Percentiles rank a stretch among this genome's conserved stretches.
Conservation (phyloP, 2,329 filamentous ascomycete species). For the Plenodomus biglobosus region DNA sequence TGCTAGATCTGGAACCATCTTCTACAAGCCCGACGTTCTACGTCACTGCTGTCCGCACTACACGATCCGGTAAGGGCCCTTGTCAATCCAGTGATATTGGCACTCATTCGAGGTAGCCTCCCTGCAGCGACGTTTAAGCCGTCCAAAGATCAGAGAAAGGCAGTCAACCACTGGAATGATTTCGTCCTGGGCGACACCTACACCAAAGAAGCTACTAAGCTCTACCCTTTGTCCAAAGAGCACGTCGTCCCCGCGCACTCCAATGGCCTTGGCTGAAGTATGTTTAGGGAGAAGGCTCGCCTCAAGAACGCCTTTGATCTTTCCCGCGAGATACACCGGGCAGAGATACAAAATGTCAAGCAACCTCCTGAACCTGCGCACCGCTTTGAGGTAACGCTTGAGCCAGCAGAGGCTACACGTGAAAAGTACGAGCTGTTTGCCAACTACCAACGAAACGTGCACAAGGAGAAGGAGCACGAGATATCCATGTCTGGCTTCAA, state of each 20-base stretch:
- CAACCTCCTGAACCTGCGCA: conserved; percentile 66
- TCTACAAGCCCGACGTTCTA: conserved; percentile 78
- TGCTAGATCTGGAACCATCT: conserved; percentile 56
- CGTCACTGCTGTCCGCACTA: conserved; percentile 91
- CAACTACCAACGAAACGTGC: conserved; percentile 74
- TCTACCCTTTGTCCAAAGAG: conserved; percentile 68
- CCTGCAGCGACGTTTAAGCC: conserved; percentile 67
- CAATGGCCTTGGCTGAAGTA: conserved; percentile 1
- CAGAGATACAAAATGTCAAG: conserved; percentile 59
- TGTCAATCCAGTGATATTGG: not conserved
- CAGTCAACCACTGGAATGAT: conserved; percentile 74
- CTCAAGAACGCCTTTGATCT: conserved; percentile 70
- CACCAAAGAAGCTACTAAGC: conserved; percentile 62
- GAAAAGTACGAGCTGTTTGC: conserved; percentile 74
- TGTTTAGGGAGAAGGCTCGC: conserved; percentile 57
- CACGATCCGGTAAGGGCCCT: conserved; percentile 60
- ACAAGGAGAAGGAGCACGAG: conserved; percentile 64
- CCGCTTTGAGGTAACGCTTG: conserved; percentile 68
- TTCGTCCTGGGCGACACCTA: conserved; percentile 70
- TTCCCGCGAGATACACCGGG: conserved; percentile 67
- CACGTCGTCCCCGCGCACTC: conserved; percentile 40
- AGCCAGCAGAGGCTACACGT: conserved; percentile 68
- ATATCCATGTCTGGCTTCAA: conserved; percentile 65
- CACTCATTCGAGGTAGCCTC: conserved; percentile 50
- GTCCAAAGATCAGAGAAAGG: conserved; percentile 71